phyloP scores from a whole-genome alignment of 106 monocot genomes.

The Allium cepa region DNA sequence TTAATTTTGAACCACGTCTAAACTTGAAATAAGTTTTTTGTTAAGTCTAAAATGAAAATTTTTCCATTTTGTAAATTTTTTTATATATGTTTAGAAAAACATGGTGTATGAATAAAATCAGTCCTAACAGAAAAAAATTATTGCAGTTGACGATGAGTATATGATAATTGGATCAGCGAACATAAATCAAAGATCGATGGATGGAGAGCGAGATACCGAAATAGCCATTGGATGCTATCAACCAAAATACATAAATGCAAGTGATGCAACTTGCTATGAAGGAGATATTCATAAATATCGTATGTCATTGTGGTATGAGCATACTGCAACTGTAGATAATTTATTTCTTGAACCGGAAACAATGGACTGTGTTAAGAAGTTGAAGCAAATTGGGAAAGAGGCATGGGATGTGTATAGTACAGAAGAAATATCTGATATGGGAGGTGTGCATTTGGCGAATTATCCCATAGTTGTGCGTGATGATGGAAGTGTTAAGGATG shows the following conservation, averaged over 20 bases:
- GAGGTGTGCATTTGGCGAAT: slow-evolving; percentile 30
- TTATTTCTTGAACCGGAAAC: slow-evolving; percentile 17
- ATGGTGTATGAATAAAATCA: too few relatives aligned
- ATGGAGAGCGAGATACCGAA: too few relatives aligned
- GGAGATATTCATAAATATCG: slow-evolving; percentile 38
- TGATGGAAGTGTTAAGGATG: slow-evolving; percentile 18
- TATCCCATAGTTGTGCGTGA: slow-evolving; percentile 24
- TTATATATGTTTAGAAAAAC: too few relatives aligned
- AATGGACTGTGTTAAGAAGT: slow-evolving; percentile 14
- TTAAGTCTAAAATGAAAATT: too few relatives aligned
- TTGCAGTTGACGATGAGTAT: too few relatives aligned
- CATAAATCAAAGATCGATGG: too few relatives aligned
- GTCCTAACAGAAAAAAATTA: too few relatives aligned
- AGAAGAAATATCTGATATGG: slow-evolving; percentile 5
- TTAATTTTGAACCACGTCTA: too few relatives aligned
- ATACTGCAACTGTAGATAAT: slow-evolving; percentile 8
- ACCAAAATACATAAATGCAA: slow-evolving; percentile 2
- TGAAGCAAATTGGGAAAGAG: slow-evolving; percentile 20
- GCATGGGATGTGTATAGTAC: slow-evolving; percentile 28
- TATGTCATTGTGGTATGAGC: slow-evolving; percentile 46
- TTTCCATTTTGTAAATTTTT: too few relatives aligned
- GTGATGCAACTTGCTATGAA: neutral
- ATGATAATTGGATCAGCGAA: too few relatives aligned
- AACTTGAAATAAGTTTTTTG: too few relatives aligned
- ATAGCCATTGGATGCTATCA: slow-evolving; percentile 35